These are phyloP conservation scores for Mycena amicta DNA, from an alignment of 768 basidiomycete species.

Conservation along the genomic window DNA sequence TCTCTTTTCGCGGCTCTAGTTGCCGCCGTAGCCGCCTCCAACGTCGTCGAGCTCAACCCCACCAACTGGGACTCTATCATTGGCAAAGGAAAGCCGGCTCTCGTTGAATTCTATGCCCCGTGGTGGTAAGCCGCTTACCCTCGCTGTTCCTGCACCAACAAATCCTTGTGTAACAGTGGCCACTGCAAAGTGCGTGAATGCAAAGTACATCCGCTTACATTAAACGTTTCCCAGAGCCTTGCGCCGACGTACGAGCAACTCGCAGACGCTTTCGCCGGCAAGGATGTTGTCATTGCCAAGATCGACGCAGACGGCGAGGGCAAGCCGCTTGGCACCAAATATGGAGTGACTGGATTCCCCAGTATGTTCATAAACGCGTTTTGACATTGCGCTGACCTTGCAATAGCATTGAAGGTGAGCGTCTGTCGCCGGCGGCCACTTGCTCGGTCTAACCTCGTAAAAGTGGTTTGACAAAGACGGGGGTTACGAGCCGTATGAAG, in stretches of 20 bases:
- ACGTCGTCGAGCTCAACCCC: conserved; percentile 79
- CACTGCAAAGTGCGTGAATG: conserved; percentile 76
- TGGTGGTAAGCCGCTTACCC: conserved; percentile 66
- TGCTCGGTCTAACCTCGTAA: too few relatives aligned
- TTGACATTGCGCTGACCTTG: too few relatives aligned
- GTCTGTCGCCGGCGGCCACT: too few relatives aligned
- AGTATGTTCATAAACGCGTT: conserved; percentile 93
- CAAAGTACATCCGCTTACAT: too few relatives aligned
- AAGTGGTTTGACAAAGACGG: conserved; percentile 88
- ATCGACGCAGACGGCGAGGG: conserved; percentile 92
- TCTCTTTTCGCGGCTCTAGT: conserved; percentile 59
- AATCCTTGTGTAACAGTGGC: conserved; percentile 49
- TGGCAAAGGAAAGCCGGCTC: conserved; percentile 79
- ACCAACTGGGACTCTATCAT: conserved; percentile 75
- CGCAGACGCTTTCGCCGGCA: conserved; percentile 80
- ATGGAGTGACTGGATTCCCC: conserved; percentile 82
- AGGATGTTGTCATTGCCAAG: conserved; percentile 86
- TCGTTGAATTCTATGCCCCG: conserved; percentile 90
- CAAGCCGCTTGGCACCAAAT: conserved; percentile 73
- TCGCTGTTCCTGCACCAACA: too few relatives aligned
- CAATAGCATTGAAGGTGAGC: too few relatives aligned
- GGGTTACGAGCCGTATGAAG: conserved; percentile 66
- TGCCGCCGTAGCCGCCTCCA: conserved; percentile 66
- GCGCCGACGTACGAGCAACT: conserved; percentile 89
- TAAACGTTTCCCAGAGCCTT: conserved; percentile 61